A percentile compares a stretch with the other conserved stretches of the same genome.
These are phyloP conservation scores for Hortiboletus campestris DNA, from an alignment of 768 basidiomycete species.

Conservation along the genomic window DNA sequence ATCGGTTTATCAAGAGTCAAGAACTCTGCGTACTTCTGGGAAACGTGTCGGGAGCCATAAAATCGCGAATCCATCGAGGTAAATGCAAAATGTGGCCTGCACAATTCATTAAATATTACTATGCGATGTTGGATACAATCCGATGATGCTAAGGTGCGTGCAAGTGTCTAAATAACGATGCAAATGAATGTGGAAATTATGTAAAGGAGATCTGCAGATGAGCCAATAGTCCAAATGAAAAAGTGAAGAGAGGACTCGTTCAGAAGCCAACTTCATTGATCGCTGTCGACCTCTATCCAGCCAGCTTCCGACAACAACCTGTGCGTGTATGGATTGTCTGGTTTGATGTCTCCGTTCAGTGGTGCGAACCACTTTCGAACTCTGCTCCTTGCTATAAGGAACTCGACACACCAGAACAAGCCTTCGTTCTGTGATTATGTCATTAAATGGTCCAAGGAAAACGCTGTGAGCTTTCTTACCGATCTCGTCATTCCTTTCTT, in stretches of 20 bases:
- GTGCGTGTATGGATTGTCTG: slow-evolving; percentile 48
- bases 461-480: slow-evolving; percentile 32
- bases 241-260: no score
- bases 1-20: no score
- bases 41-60: neutral
- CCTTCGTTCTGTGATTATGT: slow-evolving; percentile 42
- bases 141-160: neutral
- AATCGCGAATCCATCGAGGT: neutral
- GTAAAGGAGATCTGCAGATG: neutral
- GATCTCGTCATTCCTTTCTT: slow-evolving; percentile 46
- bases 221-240: neutral
- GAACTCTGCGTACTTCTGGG: no score
- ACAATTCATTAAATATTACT: neutral
- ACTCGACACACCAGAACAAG: slow-evolving; percentile 54
- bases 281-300: slow-evolving; percentile 34
- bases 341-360: slow-evolving; percentile 65
- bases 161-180: neutral
- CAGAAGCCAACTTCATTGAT: neutral
- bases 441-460: neutral
- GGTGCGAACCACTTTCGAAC: slow-evolving; percentile 63
- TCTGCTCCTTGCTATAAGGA: slow-evolving; percentile 32
- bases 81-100: neutral
- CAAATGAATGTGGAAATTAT: neutral
- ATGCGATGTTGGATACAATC: neutral
- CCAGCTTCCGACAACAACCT: slow-evolving; percentile 48